Base-by-base conservation (phyloP, 768 basidiomycete species). In the Lanmaoa pseudosensibilis region DNA sequence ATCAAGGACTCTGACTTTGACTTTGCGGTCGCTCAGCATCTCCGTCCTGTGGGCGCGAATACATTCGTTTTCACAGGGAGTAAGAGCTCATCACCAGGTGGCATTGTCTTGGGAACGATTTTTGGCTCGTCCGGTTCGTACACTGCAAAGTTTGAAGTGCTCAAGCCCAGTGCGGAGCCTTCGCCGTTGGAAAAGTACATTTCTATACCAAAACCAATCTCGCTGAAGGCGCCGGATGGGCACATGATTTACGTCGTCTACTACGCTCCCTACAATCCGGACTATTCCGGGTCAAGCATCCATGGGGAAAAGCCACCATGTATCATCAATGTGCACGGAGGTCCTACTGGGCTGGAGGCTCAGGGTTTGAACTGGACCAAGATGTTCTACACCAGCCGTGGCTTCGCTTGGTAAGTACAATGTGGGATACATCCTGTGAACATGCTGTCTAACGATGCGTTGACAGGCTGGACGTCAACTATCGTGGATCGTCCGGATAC, bases 401-500 rank as follows among this genome's bases (percentile, higher is more conserved):
- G 88, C 19, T 90, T 78, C 75, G 85, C 78, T 19, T 89, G 86
- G 88, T 87, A 58, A 44, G 74, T 60, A 21, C n/a, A n/a, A 2
- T 16, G 3, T 2, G 34, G 58, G 39, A 23, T 8, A 9, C 18
- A 7, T 39, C 8, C 5, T 55, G 4, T 40, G 57, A 34, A 27
- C 19, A 25, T 18, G 4, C 19, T 7, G 36, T 38, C 36, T 37
- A 27, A 68, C n/a, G 25, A 65, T 59, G 0, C 53, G 53, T 36
- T 4, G 3, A 47, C 55, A 84, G 86, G 82, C 63, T 88, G 30
- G 86, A 87, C 50, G 87, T 92, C 36, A 86, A 92, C 65, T 87
- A 90, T 60, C 79, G 87, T 15, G 90, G 90, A 4, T 87, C 86
- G 0, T 83, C 83, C 13, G 85, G 86, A 0, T 90, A 85, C 60